Base-by-base conservation (phyloP, 768 basidiomycete genomes). In the Boletellus ananas region DNA sequence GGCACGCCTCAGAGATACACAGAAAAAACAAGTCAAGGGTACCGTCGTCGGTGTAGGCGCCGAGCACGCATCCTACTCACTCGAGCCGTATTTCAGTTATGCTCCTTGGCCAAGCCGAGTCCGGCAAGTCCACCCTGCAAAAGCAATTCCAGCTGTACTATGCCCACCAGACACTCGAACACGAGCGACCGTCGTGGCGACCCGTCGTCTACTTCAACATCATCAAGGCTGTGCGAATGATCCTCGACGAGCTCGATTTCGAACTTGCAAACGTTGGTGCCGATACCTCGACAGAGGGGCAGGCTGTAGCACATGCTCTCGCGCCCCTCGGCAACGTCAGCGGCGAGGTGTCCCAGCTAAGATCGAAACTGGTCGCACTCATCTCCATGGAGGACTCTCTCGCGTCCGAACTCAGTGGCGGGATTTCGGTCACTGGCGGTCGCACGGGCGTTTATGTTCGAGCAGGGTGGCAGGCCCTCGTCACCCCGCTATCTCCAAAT, bases 131-230 rank as follows among this genome's bases (percentile, higher is more conserved):
- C 2, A 91, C 90, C 3, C 74, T 91, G 12, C 86, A 85, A 61
- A 90, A 90, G 61, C 88, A 91, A 65, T 88, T 91, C 60, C 87
- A 91, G 61, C 74, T 90, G 1, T 85, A 83, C 68, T 89, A 90
- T 59, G 83, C 87, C 8, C 82, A 85, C 3, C 75, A 79, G 50
- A 72, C 83, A 0, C 78, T 91, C 33, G 85, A 90, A 38, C 70
- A 74, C 44, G 85, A 87, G 69, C 81, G 85, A 20, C 78, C 82
- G 0, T 81, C 80, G 4, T 92, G 90, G 90, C 78, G 81, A 17
- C 81, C 86, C 3, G 82, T 90, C 27, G 83, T 92, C 27, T 89
- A 87, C 69, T 84, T 87, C 73, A 92, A 92, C 70, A 75, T 91
- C 56, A 79, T 92, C 74, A 85, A 83, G 62, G 88, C 87, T 43